A percentile compares a stretch with the other conserved stretches of the same genome.
Evolutionary conservation across 495 filamentous ascomycete species (phyloP).

Genomic region (Staphylotrichum longicolle): DNA sequence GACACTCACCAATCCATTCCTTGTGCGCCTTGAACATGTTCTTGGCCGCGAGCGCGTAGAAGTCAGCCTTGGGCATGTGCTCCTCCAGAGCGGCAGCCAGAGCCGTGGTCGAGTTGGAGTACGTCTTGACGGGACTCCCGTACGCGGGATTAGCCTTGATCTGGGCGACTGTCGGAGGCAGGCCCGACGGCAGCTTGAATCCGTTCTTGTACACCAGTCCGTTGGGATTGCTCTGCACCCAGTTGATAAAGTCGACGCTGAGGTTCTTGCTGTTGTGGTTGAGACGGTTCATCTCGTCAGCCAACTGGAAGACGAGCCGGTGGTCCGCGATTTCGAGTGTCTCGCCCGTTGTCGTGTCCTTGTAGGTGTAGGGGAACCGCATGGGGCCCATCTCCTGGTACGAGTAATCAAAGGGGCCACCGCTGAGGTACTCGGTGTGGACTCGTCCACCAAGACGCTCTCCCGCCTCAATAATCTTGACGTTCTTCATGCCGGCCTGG

Average conservation of each 20-base stretch:
- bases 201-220: constrained; percentile 51
- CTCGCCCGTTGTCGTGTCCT: constrained; percentile 47
- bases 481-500: constrained; percentile 41
- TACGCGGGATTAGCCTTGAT: constrained; percentile 43
- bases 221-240: constrained; percentile 56
- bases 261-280: constrained; percentile 53
- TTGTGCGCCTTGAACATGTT: constrained; percentile 68
- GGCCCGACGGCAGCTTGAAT: constrained; percentile 44
- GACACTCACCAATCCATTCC: constrained; percentile 30
- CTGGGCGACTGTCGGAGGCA: constrained; percentile 46
- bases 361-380: constrained; percentile 58
- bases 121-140: constrained; percentile 32
- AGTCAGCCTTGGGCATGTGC: constrained; percentile 24
- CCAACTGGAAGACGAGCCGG: constrained; percentile 63
- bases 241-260: constrained; percentile 64
- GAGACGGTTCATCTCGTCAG: constrained; percentile 54
- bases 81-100: constrained; percentile 23
- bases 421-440: constrained; percentile 60
- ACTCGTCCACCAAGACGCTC: constrained; percentile 53
- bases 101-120: constrained; percentile 31
- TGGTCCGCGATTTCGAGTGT: constrained; percentile 57
- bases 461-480: constrained; percentile 42
- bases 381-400: constrained; percentile 78
- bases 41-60: constrained; percentile 46
- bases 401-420: constrained; percentile 62